Base-by-base conservation (phyloP, 208 protist genomes). In the Acanthamoeba polyphaga region DNA sequence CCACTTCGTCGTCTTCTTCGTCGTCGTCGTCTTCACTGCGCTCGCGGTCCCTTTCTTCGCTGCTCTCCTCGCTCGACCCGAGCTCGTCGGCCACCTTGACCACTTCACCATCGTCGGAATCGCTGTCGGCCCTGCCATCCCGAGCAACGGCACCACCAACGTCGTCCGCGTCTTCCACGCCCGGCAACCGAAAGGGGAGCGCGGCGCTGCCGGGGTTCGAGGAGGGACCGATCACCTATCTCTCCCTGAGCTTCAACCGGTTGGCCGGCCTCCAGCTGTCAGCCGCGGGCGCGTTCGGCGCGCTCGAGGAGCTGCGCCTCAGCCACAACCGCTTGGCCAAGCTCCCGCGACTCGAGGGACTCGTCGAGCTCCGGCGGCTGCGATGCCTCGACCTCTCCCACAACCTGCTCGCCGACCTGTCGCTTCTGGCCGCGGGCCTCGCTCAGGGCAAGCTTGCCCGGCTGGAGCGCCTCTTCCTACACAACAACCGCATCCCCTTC, bases 401-500 rank as follows among this genome's bases (percentile, higher is more conserved):
- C 43, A 82, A 82, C 22, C 46, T 53, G 38, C 32, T 82, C 43
- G 13, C 32, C 38, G 74, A 82, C 74, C 3, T 82, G 19, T 82
- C 74, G 43, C 74, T 55, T 38, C 46, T 82, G 74, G 46, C 46
- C 7, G 38, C 19, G 17, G 5, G 43, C 74, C 32, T 82, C 12
- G 46, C 43, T 7, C 43, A 82, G 43, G 74, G 74, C 32, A 46
- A 82, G 43, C 74, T 82, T 19, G 13, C 10, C 24, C 32, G 32
- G 38, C 46, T 82, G 9, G n/a, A 53, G 46, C 32, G 32, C 17
- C 17, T 82, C 19, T 82, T 32, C 43, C 74, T 82, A 0, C 74
- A 82, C 74, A 82, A 82, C 74, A 82, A 82, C 43, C 74, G 74
- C 1, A 82, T 82, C 74, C 43, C 43, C 17, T 53, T n/a, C 43